Evolutionary conservation across 805 yeast species (phyloP).

Genomic region (Sugiyamaella lignohabitans): DNA sequence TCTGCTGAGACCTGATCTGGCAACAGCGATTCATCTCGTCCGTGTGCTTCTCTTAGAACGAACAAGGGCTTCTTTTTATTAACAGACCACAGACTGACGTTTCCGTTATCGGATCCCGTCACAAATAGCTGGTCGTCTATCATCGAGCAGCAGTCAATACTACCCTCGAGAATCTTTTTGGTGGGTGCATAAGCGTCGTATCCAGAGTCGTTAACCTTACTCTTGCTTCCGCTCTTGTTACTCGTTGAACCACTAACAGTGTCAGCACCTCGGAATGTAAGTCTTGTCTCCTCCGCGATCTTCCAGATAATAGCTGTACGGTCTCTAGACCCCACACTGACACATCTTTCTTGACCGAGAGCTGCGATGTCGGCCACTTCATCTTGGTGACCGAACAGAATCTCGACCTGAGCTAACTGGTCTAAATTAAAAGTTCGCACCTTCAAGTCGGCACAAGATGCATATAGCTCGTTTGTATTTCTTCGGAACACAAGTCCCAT

Average conservation of each 20-base stretch:
- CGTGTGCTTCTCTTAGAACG: conserved; percentile 70
- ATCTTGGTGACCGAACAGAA: conserved; percentile 94
- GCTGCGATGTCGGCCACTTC: conserved; percentile 76
- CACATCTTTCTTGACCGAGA: conserved; percentile 80
- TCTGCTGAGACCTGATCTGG: conserved; percentile 51
- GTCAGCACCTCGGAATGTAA: conserved; percentile 91
- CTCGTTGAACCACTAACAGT: conserved; percentile 26
- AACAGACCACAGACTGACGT: conserved; percentile 80
- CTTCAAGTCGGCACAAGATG: conserved; percentile 86
- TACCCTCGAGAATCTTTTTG: conserved; percentile 51
- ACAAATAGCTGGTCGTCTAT: conserved; percentile 87
- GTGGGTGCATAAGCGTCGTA: conserved; percentile 10
- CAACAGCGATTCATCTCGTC: conserved; percentile 45
- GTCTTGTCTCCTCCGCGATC: conserved; percentile 87
- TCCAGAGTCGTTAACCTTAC: background rate
- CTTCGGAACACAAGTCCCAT: conserved; percentile 71
- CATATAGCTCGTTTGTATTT: conserved; percentile 77
- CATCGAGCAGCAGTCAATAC: conserved; percentile 86
- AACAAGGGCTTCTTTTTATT: conserved; percentile 83
- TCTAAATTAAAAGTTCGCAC: conserved; percentile 80
- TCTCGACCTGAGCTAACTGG: conserved; percentile 84
- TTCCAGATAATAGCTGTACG: conserved; percentile 96
- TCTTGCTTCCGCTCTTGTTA: conserved; percentile 34
- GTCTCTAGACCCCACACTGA: conserved; percentile 92
- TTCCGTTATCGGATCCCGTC: conserved; percentile 95